Percentiles rank a stretch among this genome's conserved stretches.
Evolutionary conservation across 2,329 filamentous ascomycete species (phyloP).

Genomic region (Nothophaeocryptopus gaeumannii): DNA sequence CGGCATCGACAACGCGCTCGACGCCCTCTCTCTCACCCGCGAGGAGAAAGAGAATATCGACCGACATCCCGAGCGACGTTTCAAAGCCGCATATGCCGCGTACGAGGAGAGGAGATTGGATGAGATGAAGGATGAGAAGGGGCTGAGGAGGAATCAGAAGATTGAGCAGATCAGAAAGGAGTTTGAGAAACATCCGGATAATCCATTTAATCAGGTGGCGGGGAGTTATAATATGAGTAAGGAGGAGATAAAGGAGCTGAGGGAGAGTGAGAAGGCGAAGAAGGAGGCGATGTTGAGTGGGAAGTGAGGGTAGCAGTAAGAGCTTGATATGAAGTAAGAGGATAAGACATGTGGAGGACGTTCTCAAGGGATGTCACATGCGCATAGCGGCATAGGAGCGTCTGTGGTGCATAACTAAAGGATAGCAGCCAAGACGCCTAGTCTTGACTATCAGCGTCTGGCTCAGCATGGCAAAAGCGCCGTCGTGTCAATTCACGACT

Average conservation of each 20-base stretch:
- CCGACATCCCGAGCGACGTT: conserved; percentile 80
- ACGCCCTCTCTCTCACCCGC: conserved; percentile 70
- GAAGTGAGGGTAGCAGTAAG: not conserved
- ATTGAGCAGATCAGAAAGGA: conserved; percentile 83
- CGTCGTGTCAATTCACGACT: too few relatives aligned
- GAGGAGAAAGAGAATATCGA: conserved; percentile 70
- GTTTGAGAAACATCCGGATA: conserved; percentile 91
- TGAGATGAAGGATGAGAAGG: conserved; percentile 84
- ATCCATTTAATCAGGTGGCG: conserved; percentile 86
- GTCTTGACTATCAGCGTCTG: too few relatives aligned
- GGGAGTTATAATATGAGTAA: conserved; percentile 73
- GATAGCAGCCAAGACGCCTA: too few relatives aligned
- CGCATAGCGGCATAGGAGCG: too few relatives aligned
- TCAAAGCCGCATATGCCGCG: conserved; percentile 77
- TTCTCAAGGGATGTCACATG: too few relatives aligned
- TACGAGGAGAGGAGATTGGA: conserved; percentile 77
- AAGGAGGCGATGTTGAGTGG: conserved; percentile 30
- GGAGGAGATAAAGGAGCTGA: conserved; percentile 70
- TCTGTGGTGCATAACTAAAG: too few relatives aligned
- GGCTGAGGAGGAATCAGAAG: conserved; percentile 77
- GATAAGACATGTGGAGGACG: too few relatives aligned
- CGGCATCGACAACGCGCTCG: conserved; percentile 90
- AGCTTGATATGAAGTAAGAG: too few relatives aligned
- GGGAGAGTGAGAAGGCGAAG: conserved; percentile 39
- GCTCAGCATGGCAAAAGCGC: too few relatives aligned